A percentile compares a stretch with the other conserved stretches of the same genome.
phyloP scores from a whole-genome alignment of 2,329 filamentous ascomycete genomes.

The Ophiostoma piceae region DNA sequence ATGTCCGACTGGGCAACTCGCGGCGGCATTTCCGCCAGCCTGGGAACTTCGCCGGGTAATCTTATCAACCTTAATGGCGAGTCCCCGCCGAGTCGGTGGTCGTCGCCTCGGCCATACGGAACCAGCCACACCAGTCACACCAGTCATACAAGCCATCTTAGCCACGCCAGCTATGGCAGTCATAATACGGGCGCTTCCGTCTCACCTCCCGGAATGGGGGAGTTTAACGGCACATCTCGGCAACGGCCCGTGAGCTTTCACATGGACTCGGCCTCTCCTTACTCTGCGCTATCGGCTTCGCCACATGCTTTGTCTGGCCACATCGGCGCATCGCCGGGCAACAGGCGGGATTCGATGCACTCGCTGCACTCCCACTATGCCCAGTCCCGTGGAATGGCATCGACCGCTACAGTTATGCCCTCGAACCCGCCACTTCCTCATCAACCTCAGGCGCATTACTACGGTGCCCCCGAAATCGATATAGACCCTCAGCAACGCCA shows the following conservation, averaged over 20 bases:
- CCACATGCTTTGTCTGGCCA: constrained; percentile 40
- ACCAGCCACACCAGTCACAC: constrained; percentile 24
- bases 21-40: constrained; percentile 35
- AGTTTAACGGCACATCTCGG: constrained; percentile 24
- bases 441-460: constrained; percentile 68
- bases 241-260: constrained; percentile 52
- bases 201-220: constrained; percentile 35
- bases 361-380: constrained; percentile 50
- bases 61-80: constrained; percentile 48
- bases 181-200: constrained; percentile 35
- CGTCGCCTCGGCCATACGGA: constrained; percentile 43
- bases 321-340: constrained; percentile 33
- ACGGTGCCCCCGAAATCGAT: constrained; percentile 68
- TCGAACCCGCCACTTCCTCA: constrained; percentile 64
- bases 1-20: constrained; percentile 39
- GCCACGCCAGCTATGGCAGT: constrained; percentile 23
- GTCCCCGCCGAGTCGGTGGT: constrained; percentile 49
- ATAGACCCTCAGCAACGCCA: constrained; percentile 47
- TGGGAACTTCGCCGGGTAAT: constrained; percentile 50
- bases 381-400: constrained; percentile 38
- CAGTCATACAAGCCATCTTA: constrained; percentile 25
- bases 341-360: constrained; percentile 47
- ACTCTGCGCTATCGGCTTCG: constrained; percentile 30
- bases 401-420: neutral
- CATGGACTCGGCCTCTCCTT: constrained; percentile 40